Percentiles rank a stretch among this genome's conserved stretches.
These are phyloP conservation scores for Erucastrum elatum DNA, from an alignment of 345 rosid species.

Conservation along the genomic window DNA sequence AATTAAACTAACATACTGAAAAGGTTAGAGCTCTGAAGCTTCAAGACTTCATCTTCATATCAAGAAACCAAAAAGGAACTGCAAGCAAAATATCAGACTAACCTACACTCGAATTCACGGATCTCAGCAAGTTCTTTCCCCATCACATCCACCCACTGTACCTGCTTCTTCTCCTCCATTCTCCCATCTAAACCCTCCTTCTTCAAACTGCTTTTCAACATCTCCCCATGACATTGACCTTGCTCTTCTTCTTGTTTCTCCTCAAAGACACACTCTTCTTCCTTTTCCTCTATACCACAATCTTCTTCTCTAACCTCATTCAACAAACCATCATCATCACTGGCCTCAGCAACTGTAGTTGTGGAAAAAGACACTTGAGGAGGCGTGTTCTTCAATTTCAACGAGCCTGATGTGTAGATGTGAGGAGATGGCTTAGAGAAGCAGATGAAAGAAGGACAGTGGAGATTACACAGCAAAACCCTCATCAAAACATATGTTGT, in stretches of 20 bases:
- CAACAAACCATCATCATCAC: constrained; percentile 34
- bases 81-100: neutral
- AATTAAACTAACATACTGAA: too few relatives aligned
- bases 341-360: constrained; percentile 29
- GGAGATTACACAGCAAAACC: constrained; percentile 69
- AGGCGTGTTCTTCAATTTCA: constrained; percentile 54
- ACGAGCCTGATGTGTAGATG: constrained; percentile 52
- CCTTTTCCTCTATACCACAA: constrained; percentile 33
- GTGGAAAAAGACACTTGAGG: constrained; percentile 40
- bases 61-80: neutral
- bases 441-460: constrained; percentile 72
- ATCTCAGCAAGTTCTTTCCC: constrained; percentile 77
- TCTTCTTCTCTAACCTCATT: constrained; percentile 43
- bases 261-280: constrained; percentile 24
- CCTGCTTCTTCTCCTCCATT: constrained; percentile 64
- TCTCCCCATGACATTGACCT: neutral
- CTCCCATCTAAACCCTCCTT: constrained; percentile 41
- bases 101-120: constrained; percentile 77
- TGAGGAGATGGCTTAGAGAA: constrained; percentile 73
- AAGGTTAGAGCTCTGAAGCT: neutral
- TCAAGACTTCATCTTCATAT: constrained; percentile 3
- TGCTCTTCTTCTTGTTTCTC: constrained; percentile 12
- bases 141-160: constrained; percentile 75
- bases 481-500: constrained; percentile 54
- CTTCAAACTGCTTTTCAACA: constrained; percentile 56